Conservation (phyloP, 768 basidiomycete species). For the Mycena epipterygia region DNA sequence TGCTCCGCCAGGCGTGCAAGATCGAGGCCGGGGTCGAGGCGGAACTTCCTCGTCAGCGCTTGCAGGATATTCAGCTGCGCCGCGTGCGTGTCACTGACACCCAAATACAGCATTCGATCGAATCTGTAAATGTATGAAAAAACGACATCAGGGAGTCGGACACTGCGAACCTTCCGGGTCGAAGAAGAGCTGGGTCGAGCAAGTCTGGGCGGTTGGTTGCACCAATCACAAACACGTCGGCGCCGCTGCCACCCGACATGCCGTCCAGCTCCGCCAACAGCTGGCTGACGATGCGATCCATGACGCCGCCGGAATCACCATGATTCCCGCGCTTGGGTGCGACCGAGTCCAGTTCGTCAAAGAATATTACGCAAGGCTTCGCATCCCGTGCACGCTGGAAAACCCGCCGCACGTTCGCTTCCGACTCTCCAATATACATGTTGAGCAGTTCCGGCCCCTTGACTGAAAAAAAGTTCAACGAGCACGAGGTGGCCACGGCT, state of each 20-base stretch:
- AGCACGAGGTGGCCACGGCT: constrained; percentile 95
- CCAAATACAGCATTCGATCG: constrained; percentile 96
- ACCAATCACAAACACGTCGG: constrained; percentile 93
- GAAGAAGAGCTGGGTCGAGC: constrained; percentile 88
- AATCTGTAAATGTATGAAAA: constrained; percentile 68
- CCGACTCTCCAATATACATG: constrained; percentile 99
- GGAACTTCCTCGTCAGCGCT: constrained; percentile 95
- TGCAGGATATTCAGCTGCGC: constrained; percentile 89
- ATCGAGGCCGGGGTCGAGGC: constrained; percentile 75
- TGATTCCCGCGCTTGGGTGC: constrained; percentile 96
- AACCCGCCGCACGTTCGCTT: constrained; percentile 95
- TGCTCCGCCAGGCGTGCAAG: constrained; percentile 73
- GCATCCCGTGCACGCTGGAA: constrained; percentile 95
- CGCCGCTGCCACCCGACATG: constrained; percentile 73
- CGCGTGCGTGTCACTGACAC: constrained; percentile 88
- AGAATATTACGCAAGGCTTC: constrained; percentile 95
- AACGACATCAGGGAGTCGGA: neutral
- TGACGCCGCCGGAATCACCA: constrained; percentile 96
- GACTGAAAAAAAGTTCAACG: constrained; percentile 96
- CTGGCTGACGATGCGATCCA: constrained; percentile 98
- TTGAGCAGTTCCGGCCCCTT: constrained; percentile 96
- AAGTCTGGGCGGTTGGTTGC: constrained; percentile 96
- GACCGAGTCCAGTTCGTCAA: constrained; percentile 95
- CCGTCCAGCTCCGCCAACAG: constrained; percentile 95
- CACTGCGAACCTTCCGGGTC: constrained; percentile 82